Base-by-base conservation (phyloP, 768 basidiomycete genomes). In the Psilocybe sp. region DNA sequence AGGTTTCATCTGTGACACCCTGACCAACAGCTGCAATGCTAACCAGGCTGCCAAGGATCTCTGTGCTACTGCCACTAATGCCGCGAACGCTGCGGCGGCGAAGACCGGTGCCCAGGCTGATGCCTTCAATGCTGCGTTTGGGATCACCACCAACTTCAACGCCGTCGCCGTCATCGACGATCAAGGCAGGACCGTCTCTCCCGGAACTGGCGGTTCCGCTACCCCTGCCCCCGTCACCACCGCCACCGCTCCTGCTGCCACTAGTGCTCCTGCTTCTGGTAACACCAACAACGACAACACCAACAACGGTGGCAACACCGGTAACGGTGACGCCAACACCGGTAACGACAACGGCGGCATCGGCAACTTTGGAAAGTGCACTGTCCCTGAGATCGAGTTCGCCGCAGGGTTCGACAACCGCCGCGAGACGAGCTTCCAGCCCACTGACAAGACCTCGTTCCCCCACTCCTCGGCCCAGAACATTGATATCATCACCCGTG, bases 401-500 rank as follows among this genome's bases (percentile, higher is more conserved):
- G 81, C 69, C 40, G 66, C 58, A 28, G 80, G 79, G 34, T 82
- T 85, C 57, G 81, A 84, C 53, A 66, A 67, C 58, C 72, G 82
- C 50, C 77, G 69, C 54, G 82, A 84, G 60, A 84, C 81, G 9
- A 72, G 73, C 63, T 85, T 83, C 71, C 62, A 75, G 55, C 82
- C 83, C 47, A 70, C 65, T 8, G 78, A 83, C 62, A 58, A 68
- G 60, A 64, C 62, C 5, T 76, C 76, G 0, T 81, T 67, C 69
- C 72, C 70, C 65, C 81, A 83, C 56, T 79, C 79, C 37, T 82
- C 82, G 13, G 82, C 81, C n/a, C 74, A 81, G 56, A 75, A 75
- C 60, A 78, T 81, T 55, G 70, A 67, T 54, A 81, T 83, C 61
- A 83, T 84, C 67, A 74, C 80, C 12, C 72, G 77, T 69, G 53